phyloP scores from a whole-genome alignment of 768 basidiomycete species.

The Tricholoma sp. region DNA sequence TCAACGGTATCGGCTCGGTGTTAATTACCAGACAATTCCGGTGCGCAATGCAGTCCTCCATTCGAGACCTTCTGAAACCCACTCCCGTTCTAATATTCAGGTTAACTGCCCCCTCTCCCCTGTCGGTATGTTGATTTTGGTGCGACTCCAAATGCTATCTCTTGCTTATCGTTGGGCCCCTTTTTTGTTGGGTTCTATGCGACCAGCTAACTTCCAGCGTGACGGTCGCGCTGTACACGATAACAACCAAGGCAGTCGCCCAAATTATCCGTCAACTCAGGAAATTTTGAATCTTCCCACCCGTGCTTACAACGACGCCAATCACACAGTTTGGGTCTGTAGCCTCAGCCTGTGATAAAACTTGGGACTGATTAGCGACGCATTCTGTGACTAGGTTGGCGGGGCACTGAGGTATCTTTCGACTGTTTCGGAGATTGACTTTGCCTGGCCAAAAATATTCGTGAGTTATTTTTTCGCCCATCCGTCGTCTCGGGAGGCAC shows the following conservation, averaged over 20 bases:
- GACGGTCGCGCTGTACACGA: conserved; percentile 30
- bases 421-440: conserved; percentile 31
- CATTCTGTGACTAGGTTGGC: conserved; percentile 14
- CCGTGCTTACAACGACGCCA: conserved; percentile 32
- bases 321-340: conserved; percentile 31
- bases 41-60: conserved; percentile 4
- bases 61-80: not conserved
- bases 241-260: conserved; percentile 33
- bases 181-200: not conserved
- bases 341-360: not conserved
- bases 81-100: not conserved
- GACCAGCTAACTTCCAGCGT: conserved; percentile 32
- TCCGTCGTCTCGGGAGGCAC: not conserved
- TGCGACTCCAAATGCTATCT: not conserved
- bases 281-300: conserved; percentile 25
- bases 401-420: conserved; percentile 34
- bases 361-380: not conserved
- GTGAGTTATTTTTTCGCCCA: conserved; percentile 1
- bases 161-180: not conserved
- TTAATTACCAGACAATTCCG: conserved; percentile 34
- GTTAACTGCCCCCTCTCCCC: conserved; percentile 34
- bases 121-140: conserved; percentile 22
- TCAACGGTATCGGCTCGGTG: conserved; percentile 32
- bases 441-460: conserved; percentile 33
- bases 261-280: conserved; percentile 33